Conservation (phyloP, 176 grass and related monocot genomes). For the Oryza punctata region DNA sequence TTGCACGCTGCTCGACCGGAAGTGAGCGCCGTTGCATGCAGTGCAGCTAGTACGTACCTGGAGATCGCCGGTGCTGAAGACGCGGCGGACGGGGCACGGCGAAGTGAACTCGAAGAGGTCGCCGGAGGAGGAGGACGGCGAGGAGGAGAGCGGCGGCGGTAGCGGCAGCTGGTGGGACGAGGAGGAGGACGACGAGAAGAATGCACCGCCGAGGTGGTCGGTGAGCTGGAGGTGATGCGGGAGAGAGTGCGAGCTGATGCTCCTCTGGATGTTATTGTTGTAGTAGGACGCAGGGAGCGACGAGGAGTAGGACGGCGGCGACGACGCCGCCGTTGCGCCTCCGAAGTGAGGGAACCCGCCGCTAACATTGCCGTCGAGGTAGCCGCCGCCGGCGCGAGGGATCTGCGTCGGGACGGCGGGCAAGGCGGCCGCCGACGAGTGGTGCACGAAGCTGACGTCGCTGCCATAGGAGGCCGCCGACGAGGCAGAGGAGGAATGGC, state of each 20-base stretch:
- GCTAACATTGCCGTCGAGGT: slow-evolving; percentile 42
- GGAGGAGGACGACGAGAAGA: slow-evolving; percentile 36
- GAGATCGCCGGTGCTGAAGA: slow-evolving; percentile 88
- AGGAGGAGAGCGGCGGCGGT: slow-evolving; percentile 44
- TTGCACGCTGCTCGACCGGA: background rate
- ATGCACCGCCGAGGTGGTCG: slow-evolving; percentile 16
- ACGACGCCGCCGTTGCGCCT: background rate
- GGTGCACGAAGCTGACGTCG: slow-evolving; percentile 26
- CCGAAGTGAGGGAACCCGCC: slow-evolving; percentile 21
- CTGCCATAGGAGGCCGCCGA: slow-evolving; percentile 23
- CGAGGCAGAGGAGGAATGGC: slow-evolving; percentile 33
- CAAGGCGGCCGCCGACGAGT: slow-evolving; percentile 23
- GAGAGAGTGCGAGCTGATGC: slow-evolving; percentile 66
- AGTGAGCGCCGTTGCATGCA: background rate
- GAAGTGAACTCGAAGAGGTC: slow-evolving; percentile 63
- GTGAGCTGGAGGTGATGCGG: slow-evolving; percentile 38
- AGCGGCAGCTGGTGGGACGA: slow-evolving; percentile 38
- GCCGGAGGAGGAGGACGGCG: slow-evolving; percentile 68
- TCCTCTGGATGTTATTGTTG: slow-evolving; percentile 52
- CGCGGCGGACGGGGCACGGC: slow-evolving; percentile 55
- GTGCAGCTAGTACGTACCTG: slow-evolving; percentile 42
- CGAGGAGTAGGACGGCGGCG: slow-evolving; percentile 40
- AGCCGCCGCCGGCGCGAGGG: background rate
- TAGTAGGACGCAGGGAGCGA: slow-evolving; percentile 45
- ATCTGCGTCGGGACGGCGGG: slow-evolving; percentile 37